Evolutionary conservation across 306 rosid species (phyloP).

Genomic region (Vachellia collinsii): DNA sequence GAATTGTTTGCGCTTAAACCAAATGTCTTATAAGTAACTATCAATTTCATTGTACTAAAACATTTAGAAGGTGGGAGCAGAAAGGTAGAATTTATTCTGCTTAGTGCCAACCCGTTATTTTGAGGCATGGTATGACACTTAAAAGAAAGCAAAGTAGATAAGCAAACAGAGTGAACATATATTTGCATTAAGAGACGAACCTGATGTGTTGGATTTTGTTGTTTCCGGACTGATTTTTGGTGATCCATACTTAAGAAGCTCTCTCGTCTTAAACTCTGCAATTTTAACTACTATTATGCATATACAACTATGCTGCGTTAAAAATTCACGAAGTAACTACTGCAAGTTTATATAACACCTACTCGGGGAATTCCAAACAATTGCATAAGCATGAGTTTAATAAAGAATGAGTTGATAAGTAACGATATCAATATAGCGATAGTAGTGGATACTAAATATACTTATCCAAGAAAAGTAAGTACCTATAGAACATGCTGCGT

Average conservation of each 20-base stretch:
- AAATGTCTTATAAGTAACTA: constrained; percentile 7
- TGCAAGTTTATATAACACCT: constrained; percentile 23
- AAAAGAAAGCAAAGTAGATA: constrained; percentile 23
- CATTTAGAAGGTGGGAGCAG: background rate
- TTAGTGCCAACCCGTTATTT: constrained; percentile 19
- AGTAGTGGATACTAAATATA: constrained; percentile 4
- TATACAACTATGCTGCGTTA: constrained; percentile 9
- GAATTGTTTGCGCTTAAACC: background rate
- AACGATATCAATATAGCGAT: background rate
- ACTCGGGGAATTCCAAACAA: constrained; percentile 14
- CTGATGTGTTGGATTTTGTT: constrained; percentile 49
- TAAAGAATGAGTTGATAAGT: background rate
- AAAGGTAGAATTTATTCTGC: constrained; percentile 7
- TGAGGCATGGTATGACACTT: constrained; percentile 19
- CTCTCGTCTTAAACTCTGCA: constrained; percentile 89
- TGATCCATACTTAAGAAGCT: constrained; percentile 62
- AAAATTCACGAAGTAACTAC: constrained; percentile 19
- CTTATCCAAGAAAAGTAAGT: background rate
- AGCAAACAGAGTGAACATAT: background rate
- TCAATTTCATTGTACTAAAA: background rate
- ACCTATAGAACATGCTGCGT: background rate
- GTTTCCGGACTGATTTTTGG: constrained; percentile 60
- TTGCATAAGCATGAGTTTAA: background rate
- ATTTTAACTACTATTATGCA: constrained; percentile 36
- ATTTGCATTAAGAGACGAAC: constrained; percentile 47